Base-by-base conservation (phyloP, 192 early-diverging fungal genomes). In the Phycomyces nitens region DNA sequence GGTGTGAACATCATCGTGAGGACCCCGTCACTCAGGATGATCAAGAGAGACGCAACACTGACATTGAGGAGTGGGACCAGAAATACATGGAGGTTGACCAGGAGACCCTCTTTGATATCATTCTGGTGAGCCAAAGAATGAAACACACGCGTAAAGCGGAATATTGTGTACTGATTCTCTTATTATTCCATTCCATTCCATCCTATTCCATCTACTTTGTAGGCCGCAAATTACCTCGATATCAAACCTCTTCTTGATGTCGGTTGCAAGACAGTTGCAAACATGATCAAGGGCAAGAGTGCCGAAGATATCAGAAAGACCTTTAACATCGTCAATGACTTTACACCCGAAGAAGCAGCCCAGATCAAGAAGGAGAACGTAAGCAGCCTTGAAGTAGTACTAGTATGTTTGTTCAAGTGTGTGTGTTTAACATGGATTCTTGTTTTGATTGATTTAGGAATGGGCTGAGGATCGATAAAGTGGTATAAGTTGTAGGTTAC, bases 201-300 rank as follows among this genome's bases (percentile, higher is more conserved):
- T 34, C 7, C 29, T 34, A 34, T 34, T 34, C 29, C 7, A 34
- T 34, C 7, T 34, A 2, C 29, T 34, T 34, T 18, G 11, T 53
- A 78, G 64, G 91, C 92, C 40, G 87, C 93, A 42, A 92, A 94
- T 71, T 92, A 93, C 75, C 80, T 99, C 60, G 97, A 98, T 75
- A 98, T 98, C 68, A 97, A 96, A 77, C 90, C 93, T 14, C 83
- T 99, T 51, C 80, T 99, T 50, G 95, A 99, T 77, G 82, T 99
- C 55, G 93, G 94, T 8, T 99, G 97, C 84, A 98, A 97, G 82
- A 94, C 94, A 3, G 93, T 98, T 44, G 97, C 97, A 56, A 97
- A 96, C 72, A 93, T 96, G 92, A 90, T 99, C 76, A 92, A 93
- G 74, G 92, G 93, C 40, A 98, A 98, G 80, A 80, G 86, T 10